These are phyloP conservation scores for Aspergillus eucalypticola DNA, from an alignment of 2,329 filamentous ascomycete genomes.

Conservation along the genomic window DNA sequence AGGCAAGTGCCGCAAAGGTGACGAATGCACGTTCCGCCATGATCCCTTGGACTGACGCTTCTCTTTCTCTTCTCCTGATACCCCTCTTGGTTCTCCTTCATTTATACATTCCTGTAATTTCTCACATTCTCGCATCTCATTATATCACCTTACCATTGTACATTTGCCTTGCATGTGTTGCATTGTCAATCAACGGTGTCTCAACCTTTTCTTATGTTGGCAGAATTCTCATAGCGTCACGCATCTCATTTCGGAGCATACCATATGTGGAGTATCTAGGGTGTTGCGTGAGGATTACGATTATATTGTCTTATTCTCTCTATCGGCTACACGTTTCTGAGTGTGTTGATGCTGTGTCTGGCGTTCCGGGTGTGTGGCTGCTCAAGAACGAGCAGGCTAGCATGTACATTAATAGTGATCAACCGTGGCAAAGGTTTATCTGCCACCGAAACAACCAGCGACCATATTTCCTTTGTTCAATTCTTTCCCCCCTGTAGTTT, in stretches of 20 bases:
- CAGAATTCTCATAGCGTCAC: neutral
- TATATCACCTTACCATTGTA: neutral
- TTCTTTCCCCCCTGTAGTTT: neutral
- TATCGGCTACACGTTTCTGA: neutral
- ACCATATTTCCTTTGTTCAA: neutral
- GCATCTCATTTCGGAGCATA: slow-evolving; percentile 6
- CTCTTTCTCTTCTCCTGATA: slow-evolving; percentile 18
- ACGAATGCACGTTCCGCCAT: slow-evolving; percentile 54
- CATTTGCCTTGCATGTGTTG: neutral
- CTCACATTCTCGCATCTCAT: slow-evolving; percentile 2
- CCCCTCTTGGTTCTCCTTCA: slow-evolving; percentile 12
- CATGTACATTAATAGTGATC: slow-evolving; percentile 7
- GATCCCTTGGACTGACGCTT: slow-evolving; percentile 30
- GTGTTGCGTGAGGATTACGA: slow-evolving; percentile 12
- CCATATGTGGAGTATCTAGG: slow-evolving; percentile 5
- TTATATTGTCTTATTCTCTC: neutral
- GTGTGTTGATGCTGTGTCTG: neutral
- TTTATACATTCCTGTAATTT: slow-evolving; percentile 12
- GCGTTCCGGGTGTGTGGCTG: neutral
- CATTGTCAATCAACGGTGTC: neutral
- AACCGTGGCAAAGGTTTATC: neutral
- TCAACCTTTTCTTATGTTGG: neutral
- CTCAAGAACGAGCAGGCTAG: neutral
- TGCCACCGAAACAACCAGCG: neutral
- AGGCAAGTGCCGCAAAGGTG: slow-evolving; percentile 56